Percentiles rank a stretch among this genome's conserved stretches.
Conservation (phyloP, 2,329 filamentous ascomycete species). For the Botrytis fabae region DNA sequence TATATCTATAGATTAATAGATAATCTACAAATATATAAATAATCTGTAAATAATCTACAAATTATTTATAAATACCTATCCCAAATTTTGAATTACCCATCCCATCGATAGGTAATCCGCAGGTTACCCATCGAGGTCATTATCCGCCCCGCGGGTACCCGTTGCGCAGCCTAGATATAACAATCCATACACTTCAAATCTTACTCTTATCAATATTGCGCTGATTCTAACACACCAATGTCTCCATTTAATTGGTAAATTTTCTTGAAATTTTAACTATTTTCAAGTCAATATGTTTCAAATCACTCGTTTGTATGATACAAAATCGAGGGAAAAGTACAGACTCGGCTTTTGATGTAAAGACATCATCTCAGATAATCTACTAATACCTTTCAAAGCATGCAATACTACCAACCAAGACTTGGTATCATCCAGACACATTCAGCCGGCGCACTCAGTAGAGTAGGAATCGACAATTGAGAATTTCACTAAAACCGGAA, state of each 20-base stretch:
- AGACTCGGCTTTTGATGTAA: neutral
- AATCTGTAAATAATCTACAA: no score
- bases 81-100: no score
- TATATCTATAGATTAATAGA: no score
- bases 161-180: no score
- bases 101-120: no score
- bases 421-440: neutral
- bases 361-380: neutral
- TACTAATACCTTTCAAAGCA: neutral
- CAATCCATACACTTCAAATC: neutral
- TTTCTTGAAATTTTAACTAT: neutral
- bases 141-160: no score
- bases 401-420: neutral
- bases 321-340: neutral
- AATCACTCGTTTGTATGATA: neutral
- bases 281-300: neutral
- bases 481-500: neutral
- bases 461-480: neutral
- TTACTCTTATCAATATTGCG: neutral
- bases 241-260: neutral
- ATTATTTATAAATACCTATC: no score
- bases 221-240: neutral
- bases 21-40: no score
- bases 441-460: neutral
- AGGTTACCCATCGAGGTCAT: no score